Evolutionary conservation across 768 basidiomycete species (phyloP).

Genomic region (Pleurotus giganteus): DNA sequence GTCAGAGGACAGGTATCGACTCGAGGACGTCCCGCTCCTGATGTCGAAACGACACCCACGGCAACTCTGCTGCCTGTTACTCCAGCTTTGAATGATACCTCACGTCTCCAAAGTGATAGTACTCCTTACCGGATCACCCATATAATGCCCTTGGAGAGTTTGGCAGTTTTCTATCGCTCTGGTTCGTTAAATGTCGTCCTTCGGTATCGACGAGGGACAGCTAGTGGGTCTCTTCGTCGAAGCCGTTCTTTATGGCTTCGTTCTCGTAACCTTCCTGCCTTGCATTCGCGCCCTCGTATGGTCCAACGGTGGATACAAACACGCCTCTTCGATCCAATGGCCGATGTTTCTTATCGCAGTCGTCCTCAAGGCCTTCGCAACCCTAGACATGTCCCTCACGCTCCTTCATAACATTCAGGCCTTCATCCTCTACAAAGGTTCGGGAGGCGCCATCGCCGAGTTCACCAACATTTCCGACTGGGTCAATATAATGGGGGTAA

Average conservation of each 20-base stretch:
- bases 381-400: slow-evolving; percentile 11
- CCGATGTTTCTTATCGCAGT: slow-evolving; percentile 12
- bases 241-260: background rate
- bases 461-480: slow-evolving; percentile 13
- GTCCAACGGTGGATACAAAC: background rate
- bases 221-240: slow-evolving; percentile 1
- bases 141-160: no score
- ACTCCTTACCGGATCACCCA: no score
- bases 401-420: slow-evolving; percentile 14
- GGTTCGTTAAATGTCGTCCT: background rate
- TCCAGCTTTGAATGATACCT: no score
- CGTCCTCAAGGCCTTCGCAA: slow-evolving; percentile 7
- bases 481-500: slow-evolving; percentile 14
- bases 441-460: slow-evolving; percentile 5
- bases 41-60: no score
- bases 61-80: no score
- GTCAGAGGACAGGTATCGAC: background rate
- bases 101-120: no score
- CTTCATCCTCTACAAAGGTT: slow-evolving; percentile 13
- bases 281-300: background rate
- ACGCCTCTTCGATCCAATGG: slow-evolving; percentile 3
- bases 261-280: background rate
- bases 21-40: no score
- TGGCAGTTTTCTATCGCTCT: no score
- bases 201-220: background rate